Percentiles rank a stretch among this genome's conserved stretches.
Conservation (phyloP, 2,329 filamentous ascomycete genomes). For the Colletotrichum truncatum region DNA sequence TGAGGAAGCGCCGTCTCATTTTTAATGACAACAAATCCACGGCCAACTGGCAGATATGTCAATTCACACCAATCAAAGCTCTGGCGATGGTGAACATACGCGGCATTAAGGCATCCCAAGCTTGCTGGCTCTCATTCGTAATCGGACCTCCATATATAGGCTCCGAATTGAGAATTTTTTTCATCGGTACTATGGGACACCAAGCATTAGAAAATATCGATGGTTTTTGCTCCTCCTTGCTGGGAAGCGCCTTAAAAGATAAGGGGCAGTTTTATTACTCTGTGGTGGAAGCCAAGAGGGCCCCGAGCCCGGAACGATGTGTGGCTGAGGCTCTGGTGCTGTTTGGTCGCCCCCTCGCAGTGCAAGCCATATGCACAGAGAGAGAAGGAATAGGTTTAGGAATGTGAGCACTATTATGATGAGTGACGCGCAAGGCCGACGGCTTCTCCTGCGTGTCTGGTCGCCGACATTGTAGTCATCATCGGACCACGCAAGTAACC, state of each 20-base stretch:
- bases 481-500: background rate
- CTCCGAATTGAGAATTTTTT: background rate
- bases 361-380: background rate
- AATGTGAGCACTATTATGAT: background rate
- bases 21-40: background rate
- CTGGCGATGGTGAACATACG: background rate
- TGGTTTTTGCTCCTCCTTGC: background rate
- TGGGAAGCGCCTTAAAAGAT: background rate
- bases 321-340: background rate
- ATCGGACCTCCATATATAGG: background rate
- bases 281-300: background rate
- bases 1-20: background rate
- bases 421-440: background rate
- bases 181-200: background rate
- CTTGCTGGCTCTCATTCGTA: background rate
- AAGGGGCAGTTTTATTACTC: background rate
- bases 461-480: background rate
- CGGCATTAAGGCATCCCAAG: background rate
- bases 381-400: background rate
- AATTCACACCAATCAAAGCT: rapidly evolving
- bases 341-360: background rate
- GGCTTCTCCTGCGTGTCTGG: background rate
- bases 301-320: background rate
- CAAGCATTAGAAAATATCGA: background rate
- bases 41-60: background rate